These are phyloP conservation scores for Vitis labrusca DNA, from an alignment of 164 flowering plant genomes.

Conservation along the genomic window DNA sequence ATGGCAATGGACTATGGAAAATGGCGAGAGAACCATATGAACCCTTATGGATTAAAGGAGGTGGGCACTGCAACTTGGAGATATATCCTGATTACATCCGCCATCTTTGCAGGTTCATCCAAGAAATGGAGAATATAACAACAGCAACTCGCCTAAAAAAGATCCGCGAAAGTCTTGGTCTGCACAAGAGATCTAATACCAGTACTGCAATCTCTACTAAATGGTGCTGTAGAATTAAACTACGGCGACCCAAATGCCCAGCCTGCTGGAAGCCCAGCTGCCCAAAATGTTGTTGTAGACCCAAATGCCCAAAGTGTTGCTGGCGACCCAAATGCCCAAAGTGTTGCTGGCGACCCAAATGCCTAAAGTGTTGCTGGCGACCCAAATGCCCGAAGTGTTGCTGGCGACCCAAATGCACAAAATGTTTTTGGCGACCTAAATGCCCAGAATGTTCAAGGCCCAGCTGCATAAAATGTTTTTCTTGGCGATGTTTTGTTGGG, in stretches of 20 bases:
- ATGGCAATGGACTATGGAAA: conserved; percentile 83
- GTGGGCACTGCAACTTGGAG: conserved; percentile 97
- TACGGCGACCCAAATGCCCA: conserved; percentile 39
- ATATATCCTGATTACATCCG: conserved; percentile 91
- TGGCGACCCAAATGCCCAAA: conserved; percentile 17
- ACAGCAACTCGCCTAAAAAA: conserved; percentile 62
- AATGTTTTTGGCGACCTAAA: conserved; percentile 3
- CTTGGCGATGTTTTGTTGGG: background rate
- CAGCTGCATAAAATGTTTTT: conserved; percentile 16
- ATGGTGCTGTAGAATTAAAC: conserved; percentile 44
- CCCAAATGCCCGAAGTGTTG: conserved; percentile 10
- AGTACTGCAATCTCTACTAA: conserved; percentile 7
- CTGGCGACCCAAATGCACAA: conserved; percentile 13
- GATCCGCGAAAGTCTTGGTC: conserved; percentile 48
- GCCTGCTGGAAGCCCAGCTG: conserved; percentile 18
- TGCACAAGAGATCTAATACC: conserved; percentile 16
- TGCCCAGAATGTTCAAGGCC: conserved; percentile 5
- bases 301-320: conserved; percentile 17
- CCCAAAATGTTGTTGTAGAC: conserved; percentile 17
- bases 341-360: conserved; percentile 1
- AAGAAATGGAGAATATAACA: conserved; percentile 80
- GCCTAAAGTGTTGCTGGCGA: background rate
- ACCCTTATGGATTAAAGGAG: conserved; percentile 95
- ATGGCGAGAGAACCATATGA: conserved; percentile 84
- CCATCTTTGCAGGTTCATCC: conserved; percentile 69